Conservation (phyloP, 2,329 filamentous ascomycete genomes). For the Sclerotinia nivalis region DNA sequence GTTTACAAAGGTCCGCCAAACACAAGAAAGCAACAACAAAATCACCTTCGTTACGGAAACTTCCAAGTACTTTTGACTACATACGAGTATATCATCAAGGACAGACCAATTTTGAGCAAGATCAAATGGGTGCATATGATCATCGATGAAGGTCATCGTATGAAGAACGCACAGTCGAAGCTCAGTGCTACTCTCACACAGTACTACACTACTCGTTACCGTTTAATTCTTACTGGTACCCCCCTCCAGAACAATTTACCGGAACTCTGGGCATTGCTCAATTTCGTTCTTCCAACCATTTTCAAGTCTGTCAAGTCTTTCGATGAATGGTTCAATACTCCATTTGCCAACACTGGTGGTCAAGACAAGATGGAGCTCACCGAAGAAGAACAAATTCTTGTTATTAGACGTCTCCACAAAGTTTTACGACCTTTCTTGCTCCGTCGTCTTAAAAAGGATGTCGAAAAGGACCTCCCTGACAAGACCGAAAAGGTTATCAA, state of each 20-base stretch:
- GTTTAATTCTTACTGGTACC: slow-evolving; percentile 95
- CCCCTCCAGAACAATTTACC: slow-evolving; percentile 95
- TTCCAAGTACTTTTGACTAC: slow-evolving; percentile 98
- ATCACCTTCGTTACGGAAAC: slow-evolving; percentile 88
- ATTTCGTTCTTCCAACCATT: slow-evolving; percentile 96
- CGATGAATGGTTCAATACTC: slow-evolving; percentile 99
- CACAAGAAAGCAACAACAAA: slow-evolving; percentile 83
- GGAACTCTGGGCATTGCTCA: slow-evolving; percentile 96
- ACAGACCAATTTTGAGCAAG: slow-evolving; percentile 90
- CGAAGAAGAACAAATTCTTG: slow-evolving; percentile 98
- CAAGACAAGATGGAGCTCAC: slow-evolving; percentile 99
- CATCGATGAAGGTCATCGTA: slow-evolving; percentile 97
- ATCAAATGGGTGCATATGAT: slow-evolving; percentile 99
- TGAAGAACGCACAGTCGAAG: slow-evolving; percentile 98
- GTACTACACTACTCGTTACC: slow-evolving; percentile 93
- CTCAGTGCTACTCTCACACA: slow-evolving; percentile 90
- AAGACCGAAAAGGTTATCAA: slow-evolving; percentile 99
- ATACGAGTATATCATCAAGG: slow-evolving; percentile 99
- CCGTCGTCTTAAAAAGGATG: slow-evolving; percentile 98
- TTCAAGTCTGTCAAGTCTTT: slow-evolving; percentile 99
- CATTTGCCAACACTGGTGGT: slow-evolving; percentile 95
- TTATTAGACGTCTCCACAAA: slow-evolving; percentile 98
- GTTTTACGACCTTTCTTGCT: slow-evolving; percentile 95
- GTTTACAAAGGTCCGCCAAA: slow-evolving; percentile 97
- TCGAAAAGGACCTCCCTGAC: slow-evolving; percentile 97